Evolutionary conservation across 2,329 filamentous ascomycete species (phyloP), one percentile per base, ranked within the genome.

Genomic region (Monosporascus sp.): DNA sequence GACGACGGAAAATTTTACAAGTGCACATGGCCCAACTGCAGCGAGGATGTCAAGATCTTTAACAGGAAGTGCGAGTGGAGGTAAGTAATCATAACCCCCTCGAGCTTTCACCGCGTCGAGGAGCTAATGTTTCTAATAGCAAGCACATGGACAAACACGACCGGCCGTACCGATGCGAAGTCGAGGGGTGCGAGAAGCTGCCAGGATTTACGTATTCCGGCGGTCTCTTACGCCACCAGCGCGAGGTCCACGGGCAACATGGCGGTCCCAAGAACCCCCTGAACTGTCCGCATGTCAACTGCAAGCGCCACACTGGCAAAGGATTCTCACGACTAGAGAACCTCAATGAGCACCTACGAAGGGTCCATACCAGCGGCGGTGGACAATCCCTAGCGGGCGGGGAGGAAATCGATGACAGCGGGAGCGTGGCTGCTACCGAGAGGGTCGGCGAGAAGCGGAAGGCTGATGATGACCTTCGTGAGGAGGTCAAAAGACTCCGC

Each of bases 81-180:
- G 91, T 94, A 76, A 82, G 89, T 81, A 31, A 53, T n/a, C 35
- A 24, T 45, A 40, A 28, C 50, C 52, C 58, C 63, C 1, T 24
- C 8, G 24, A 26, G 24, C 18, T 14, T 40, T 15, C 17, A 3
- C 28, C 55, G 49, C 31, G 11, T 35, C 31, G 31, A 35, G 31
- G 31, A 35, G 31, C 59, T 71, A 60, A 71, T 28, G 49, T 18
- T 7, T 35, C 18, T 37, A 50, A 7, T 60, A 96, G 91, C 68
- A 97, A 97, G 74, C 93, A 97, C 69, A 97, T 97, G 92, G 93
- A 97, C 74, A 96, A 96, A 70, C 93, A 97, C 69, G 91, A 96
- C 62, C 82, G 93, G 14, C 93, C 93, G 1, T 97, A 97, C 68
- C 89, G 91, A 64, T 97, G 93, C 70, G 79, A 77, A 22, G 85